Conservation (phyloP, 805 yeast genomes). For the Lipomyces chichibuensis region DNA sequence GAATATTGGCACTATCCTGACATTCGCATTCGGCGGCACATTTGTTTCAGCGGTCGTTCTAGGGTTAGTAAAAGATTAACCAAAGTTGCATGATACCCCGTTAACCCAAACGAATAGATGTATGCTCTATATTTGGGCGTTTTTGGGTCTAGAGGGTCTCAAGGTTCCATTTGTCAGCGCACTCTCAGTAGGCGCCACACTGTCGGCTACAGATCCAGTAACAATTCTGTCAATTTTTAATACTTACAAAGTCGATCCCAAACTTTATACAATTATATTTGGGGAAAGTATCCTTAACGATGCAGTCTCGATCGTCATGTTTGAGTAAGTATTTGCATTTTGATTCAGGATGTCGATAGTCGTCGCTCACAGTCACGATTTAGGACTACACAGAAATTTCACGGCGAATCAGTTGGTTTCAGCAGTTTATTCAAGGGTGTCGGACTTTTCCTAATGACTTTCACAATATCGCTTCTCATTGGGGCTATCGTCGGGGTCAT, state of each 20-base stretch:
- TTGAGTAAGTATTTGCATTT: slow-evolving; percentile 53
- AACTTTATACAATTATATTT: slow-evolving; percentile 92
- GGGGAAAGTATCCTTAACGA: slow-evolving; percentile 96
- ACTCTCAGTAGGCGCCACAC: slow-evolving; percentile 93
- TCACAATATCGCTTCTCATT: slow-evolving; percentile 84
- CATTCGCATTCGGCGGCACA: slow-evolving; percentile 97
- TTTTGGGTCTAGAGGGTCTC: slow-evolving; percentile 86
- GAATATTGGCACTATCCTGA: slow-evolving; percentile 85
- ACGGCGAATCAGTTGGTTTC: slow-evolving; percentile 77
- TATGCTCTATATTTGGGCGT: slow-evolving; percentile 73
- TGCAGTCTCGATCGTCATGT: slow-evolving; percentile 98
- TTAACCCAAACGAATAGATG: slow-evolving; percentile 10
- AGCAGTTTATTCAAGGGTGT: slow-evolving; percentile 87
- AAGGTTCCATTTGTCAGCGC: slow-evolving; percentile 95
- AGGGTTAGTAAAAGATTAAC: slow-evolving; percentile 62
- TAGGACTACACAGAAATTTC: slow-evolving; percentile 90
- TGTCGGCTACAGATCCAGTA: slow-evolving; percentile 98
- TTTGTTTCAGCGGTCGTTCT: slow-evolving; percentile 87
- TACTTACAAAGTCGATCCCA: slow-evolving; percentile 97
- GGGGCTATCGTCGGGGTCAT: slow-evolving; percentile 87
- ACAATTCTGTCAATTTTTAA: slow-evolving; percentile 95
- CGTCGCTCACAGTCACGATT: neutral
- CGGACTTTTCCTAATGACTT: slow-evolving; percentile 89
- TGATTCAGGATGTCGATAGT: neutral
- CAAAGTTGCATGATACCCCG: neutral